Conservation (phyloP, 768 basidiomycete genomes). For the Collybiopsis confluens region DNA sequence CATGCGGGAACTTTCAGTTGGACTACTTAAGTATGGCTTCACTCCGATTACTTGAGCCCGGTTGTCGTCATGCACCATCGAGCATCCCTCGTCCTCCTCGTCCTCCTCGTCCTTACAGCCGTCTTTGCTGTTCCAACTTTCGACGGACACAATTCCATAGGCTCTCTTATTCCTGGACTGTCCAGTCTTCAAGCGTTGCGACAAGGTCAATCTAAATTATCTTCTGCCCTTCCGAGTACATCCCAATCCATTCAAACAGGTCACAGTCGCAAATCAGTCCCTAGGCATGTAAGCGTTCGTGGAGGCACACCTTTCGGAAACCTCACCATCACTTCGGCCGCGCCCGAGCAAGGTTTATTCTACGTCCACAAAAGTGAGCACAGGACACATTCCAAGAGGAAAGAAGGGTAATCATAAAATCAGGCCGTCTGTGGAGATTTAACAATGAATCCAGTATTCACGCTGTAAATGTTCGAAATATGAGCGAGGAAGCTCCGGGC, state of each 20-base stretch:
- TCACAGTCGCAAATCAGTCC: constrained; percentile 13
- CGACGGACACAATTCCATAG: constrained; percentile 35
- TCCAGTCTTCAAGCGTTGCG: constrained; percentile 25
- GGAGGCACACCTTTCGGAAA: constrained; percentile 29
- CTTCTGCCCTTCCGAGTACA: constrained; percentile 27
- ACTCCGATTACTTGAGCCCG: background rate
- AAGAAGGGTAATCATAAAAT: too few species aligned
- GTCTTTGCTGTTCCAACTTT: constrained; percentile 38
- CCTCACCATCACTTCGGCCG: constrained; percentile 38
- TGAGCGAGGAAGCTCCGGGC: constrained; percentile 24
- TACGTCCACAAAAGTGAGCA: constrained; percentile 40
- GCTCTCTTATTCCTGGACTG: constrained; percentile 38
- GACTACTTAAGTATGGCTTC: too few species aligned
- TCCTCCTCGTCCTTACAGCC: constrained; percentile 19
- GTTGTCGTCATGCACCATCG: background rate
- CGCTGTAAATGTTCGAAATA: constrained; percentile 51
- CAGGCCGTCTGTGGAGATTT: constrained; percentile 43
- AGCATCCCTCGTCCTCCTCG: constrained; percentile 7
- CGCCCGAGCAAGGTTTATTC: constrained; percentile 41
- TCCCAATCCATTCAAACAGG: background rate
- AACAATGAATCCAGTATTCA: constrained; percentile 53
- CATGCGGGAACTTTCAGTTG: background rate
- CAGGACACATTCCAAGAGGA: too few species aligned
- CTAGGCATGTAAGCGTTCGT: constrained; percentile 27
- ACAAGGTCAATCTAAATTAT: background rate